Evolutionary conservation across 345 rosid species (phyloP), one percentile per base, ranked within the genome.

Genomic region (Barbarea vulgaris): DNA sequence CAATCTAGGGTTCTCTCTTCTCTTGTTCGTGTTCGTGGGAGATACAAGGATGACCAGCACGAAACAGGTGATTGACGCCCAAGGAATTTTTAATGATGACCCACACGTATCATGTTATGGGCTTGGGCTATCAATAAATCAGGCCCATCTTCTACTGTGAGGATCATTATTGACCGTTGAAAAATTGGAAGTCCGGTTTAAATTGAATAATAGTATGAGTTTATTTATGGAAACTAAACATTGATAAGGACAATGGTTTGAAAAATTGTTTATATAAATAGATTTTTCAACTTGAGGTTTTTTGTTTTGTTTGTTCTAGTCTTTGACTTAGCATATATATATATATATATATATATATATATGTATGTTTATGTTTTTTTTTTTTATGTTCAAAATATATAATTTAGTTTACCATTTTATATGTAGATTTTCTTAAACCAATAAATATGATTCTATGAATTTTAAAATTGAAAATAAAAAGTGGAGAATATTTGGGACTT

Each of bases 1-100:
- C 0, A 77, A 56, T 65, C 63, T 77, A 77, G 81, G 81, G 81
- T 58, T 77, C 56, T 70, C 34, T 70, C 9, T 36, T n/a, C 0
- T 65, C 18, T 9, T 63, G 19, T 69, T 76, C 31, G 48, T 69
- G 70, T 69, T 69, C 56, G 46, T 53, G 57, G 60, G 69, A 47
- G 53, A 55, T 25, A 64, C 72, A 64, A 44, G 4, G 14, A 64
- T 21, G 55, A 34, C 72, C 22, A 77, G 9, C 36, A 64, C 68
- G 72, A 57, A 7, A 57, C 62, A 71, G n/a, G 46, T 25, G 55
- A 77, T 77, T 77, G 72, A 4, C 13, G 54, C 80, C 58, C 67
- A 77, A 15, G 55, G 51, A 54, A 19, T 4, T 44, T 64, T 46
- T 54, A 13, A 7, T 67, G 4, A 0, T 0, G 18, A 69, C 1